phyloP scores from a whole-genome alignment of 2,329 filamentous ascomycete genomes.

The Incumbomyces delicatus region DNA sequence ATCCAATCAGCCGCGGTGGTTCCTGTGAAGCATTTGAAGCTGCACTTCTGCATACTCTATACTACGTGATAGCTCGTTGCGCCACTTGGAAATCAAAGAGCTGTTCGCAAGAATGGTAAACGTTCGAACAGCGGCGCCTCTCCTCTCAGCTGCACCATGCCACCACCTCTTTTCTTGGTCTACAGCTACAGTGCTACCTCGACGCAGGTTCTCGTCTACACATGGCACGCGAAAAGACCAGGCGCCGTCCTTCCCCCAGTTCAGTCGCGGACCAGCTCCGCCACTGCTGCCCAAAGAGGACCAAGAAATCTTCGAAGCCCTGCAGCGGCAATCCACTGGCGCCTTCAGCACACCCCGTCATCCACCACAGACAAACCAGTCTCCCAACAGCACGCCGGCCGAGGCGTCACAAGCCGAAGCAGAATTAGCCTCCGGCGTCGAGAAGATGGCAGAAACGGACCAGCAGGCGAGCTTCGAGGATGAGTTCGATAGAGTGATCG shows the following conservation, averaged over 20 bases:
- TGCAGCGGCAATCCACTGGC: conserved; percentile 67
- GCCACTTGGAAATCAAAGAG: too few species aligned
- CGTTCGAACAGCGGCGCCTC: conserved; percentile 11
- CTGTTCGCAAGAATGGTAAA: neutral
- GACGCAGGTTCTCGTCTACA: neutral
- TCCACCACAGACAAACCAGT: conserved; percentile 41
- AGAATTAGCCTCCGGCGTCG: conserved; percentile 16
- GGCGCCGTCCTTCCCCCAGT: neutral
- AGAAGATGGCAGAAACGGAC: conserved; percentile 7
- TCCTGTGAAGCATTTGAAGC: too few species aligned
- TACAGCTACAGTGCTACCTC: conserved; percentile 16
- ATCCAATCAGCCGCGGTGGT: too few species aligned
- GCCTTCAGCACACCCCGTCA: conserved; percentile 58
- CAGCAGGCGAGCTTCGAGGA: conserved; percentile 7
- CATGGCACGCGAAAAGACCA: neutral
- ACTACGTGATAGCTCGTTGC: too few species aligned
- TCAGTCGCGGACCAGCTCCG: conserved; percentile 50
- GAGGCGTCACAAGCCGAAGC: conserved; percentile 15
- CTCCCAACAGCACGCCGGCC: conserved; percentile 30
- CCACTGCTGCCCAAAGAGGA: conserved; percentile 79
- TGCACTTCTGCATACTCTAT: too few species aligned
- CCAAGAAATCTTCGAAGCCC: conserved; percentile 80
- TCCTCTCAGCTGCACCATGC: conserved; percentile 9
- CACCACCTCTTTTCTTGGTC: conserved; percentile 11
- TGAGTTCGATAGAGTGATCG: conserved; percentile 33